Conservation (phyloP, 306 rosid species). For the Alnus glutinosa region DNA sequence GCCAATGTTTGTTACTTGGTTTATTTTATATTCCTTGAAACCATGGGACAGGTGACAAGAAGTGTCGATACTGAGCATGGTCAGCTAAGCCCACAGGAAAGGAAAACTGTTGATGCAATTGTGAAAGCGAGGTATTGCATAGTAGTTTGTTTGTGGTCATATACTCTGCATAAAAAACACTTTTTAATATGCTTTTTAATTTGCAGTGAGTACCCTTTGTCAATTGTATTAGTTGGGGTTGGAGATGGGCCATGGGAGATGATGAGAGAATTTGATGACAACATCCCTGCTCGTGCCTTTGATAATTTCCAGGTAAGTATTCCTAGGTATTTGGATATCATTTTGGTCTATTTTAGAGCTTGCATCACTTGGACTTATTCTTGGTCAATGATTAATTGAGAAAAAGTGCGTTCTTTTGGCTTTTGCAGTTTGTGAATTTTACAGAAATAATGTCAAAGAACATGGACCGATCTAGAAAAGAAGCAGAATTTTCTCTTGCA, state of each 20-base stretch:
- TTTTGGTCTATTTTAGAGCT: conserved; percentile 14
- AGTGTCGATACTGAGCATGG: conserved; percentile 82
- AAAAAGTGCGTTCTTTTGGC: conserved; percentile 14
- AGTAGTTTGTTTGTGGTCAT: conserved; percentile 8
- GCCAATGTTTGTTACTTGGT: not conserved
- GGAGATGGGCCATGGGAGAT: conserved; percentile 99
- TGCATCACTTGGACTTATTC: conserved; percentile 2
- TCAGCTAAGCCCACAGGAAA: conserved; percentile 87
- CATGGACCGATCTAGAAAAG: conserved; percentile 70
- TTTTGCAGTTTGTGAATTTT: conserved; percentile 86
- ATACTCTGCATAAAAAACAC: not conserved
- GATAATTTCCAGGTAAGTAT: conserved; percentile 89
- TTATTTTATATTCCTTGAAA: conserved; percentile 25
- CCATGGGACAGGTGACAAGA: conserved; percentile 73
- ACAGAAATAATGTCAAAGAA: conserved; percentile 88
- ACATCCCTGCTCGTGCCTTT: conserved; percentile 87
- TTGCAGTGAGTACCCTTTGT: conserved; percentile 74
- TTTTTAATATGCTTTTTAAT: conserved; percentile 20
- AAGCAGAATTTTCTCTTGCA: conserved; percentile 82
- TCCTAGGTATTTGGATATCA: conserved; percentile 17
- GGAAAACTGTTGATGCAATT: conserved; percentile 83
- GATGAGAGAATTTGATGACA: conserved; percentile 91
- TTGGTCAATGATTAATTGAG: conserved; percentile 7
- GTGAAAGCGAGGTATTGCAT: conserved; percentile 82
- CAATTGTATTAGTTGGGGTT: conserved; percentile 89